Evolutionary conservation across 495 filamentous ascomycete genomes (phyloP), one percentile per base, ranked within the genome.

Genomic region (Neurospora sp.): DNA sequence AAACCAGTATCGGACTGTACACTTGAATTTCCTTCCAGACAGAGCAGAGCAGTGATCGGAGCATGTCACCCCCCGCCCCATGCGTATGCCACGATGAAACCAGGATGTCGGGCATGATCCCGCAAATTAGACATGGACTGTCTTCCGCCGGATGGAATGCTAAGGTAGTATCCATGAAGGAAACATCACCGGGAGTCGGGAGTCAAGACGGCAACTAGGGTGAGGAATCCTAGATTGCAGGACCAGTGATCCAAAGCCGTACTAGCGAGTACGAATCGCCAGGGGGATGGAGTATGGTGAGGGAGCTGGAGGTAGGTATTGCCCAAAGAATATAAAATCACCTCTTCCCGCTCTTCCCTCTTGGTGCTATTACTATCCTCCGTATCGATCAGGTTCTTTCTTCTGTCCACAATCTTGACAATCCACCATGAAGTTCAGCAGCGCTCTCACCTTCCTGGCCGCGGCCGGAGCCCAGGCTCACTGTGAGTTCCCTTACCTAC

Each of bases 381-480:
- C 2, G 2, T 27, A 27, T 27, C 27, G 27, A 27, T 27, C 27
- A 27, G 27, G 27, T 27, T 27, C 27, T 27, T 27, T 27, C 27
- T 27, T 27, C 27, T 27, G 27, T 27, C 27, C 27, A 27, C 27
- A 27, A 27, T 27, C 27, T 27, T 27, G 11, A 31, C 48, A 31
- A 59, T 22, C 22, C 20, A 31, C 22, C 22, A 84, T 84, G 82
- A 84, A 84, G 78, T 59, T 77, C 41, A 73, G 72, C 40, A 73
- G 76, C 41, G 74, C 79, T 48, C 42, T 83, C 73, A 74, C 77
- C 14, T 73, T 83, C 66, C 76, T 84, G 71, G 78, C 75, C 27
- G 79, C 76, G 8, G 76, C 75, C 70, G 76, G 77, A 40, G 82
- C 77, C 31, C 79, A 81, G 70, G 80, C 82, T 40, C 82, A 84